These are phyloP conservation scores for Melanopsichium pennsylvanicum DNA, from an alignment of 1,284 basidiomycete species.

Conservation along the genomic window DNA sequence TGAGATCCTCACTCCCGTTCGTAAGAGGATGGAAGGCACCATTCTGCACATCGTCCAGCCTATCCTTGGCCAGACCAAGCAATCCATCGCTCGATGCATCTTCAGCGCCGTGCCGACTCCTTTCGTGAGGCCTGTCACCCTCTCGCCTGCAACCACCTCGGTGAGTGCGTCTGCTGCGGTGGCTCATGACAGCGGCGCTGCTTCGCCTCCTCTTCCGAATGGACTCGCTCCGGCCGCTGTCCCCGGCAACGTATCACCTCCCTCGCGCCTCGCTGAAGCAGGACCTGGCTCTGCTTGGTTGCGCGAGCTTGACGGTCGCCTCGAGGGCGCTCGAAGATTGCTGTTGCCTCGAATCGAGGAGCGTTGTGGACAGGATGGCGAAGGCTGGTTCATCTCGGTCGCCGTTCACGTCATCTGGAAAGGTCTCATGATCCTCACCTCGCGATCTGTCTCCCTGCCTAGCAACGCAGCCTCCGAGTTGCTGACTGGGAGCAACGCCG, in stretches of 20 bases:
- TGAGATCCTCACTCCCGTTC: conserved; percentile 63
- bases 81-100: conserved; percentile 50
- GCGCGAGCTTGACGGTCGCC: conserved; percentile 58
- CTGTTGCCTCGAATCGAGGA: conserved; percentile 60
- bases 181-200: conserved; percentile 7
- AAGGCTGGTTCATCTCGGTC: conserved; percentile 64
- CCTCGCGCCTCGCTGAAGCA: conserved; percentile 18
- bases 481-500: conserved; percentile 31
- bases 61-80: conserved; percentile 53
- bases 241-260: conserved; percentile 37
- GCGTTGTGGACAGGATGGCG: conserved; percentile 60
- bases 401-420: conserved; percentile 64
- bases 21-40: conserved; percentile 63
- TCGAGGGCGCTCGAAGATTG: conserved; percentile 56
- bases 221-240: not conserved
- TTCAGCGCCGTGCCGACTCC: conserved; percentile 49
- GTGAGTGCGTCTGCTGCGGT: conserved; percentile 3
- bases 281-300: conserved; percentile 51
- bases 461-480: conserved; percentile 29
- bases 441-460: conserved; percentile 47
- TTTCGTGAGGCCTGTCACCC: conserved; percentile 40
- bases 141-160: conserved; percentile 40
- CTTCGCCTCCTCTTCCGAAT: conserved; percentile 15
- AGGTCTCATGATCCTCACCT: conserved; percentile 57
- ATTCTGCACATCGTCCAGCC: conserved; percentile 64